Base-by-base conservation (phyloP, 805 yeast genomes). In the Nakazawaea wickerhamii region DNA sequence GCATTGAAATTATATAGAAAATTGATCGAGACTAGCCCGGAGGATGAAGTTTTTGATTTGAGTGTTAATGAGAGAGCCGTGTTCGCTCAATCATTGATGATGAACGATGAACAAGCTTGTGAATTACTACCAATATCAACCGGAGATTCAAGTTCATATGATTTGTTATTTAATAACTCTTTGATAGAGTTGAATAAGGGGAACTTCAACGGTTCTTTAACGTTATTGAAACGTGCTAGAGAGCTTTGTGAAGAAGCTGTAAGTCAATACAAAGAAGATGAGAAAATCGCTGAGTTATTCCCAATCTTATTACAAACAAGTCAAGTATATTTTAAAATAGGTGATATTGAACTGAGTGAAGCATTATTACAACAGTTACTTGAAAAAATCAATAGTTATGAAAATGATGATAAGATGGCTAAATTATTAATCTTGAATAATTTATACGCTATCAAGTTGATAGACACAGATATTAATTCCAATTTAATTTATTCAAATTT, bases 41-140 rank as follows among this genome's bases (percentile, higher is more conserved):
- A 61, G 33, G 75, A 71, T 32, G 81, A 72, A 50, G 52, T 51
- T 18, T 52, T 67, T 28, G 90, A 82, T 57, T 55, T 81, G 43
- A 53, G 66, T 22, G 81, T 80, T 34, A 84, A 84, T 55, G 84
- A 82, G 58, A 69, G 81, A 46, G 88, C 90, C 3, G 70, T 78
- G n/a, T 60, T 75, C 19, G 76, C 85, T 9, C 84, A 77, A 54
- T 55, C 60, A 8, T 54, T 55, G 5, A 31, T 50, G 10, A 50
- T 59, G 5, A 37, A 55, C 11, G 43, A 47, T 4, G 44, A 41
- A 31, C 27, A 30, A 4, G 35, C 38, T 58, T 30, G 46, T 51
- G 43, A 40, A 8, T 8, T 9, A 3, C 11, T 14, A 17, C 46
- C 50, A 6, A 20, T 44, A 13, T 33, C 50, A 15, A 19, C 39